Evolutionary conservation across 257 asterid species (phyloP), one percentile per base, ranked within the genome.

Genomic region (Cruciata laevipes): DNA sequence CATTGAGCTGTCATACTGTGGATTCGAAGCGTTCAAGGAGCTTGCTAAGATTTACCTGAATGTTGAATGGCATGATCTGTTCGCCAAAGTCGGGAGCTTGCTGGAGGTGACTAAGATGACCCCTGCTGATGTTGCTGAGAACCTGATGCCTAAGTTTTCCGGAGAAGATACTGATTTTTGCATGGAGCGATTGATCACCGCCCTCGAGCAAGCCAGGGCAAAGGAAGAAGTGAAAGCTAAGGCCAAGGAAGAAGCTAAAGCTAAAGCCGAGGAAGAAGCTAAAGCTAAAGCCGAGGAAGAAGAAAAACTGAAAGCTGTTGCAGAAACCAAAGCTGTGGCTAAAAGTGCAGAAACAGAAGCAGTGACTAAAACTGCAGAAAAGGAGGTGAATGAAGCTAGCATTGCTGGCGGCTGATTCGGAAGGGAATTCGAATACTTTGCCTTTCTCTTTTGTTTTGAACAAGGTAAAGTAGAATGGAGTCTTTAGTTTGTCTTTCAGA

Each of bases 131-230:
- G 53, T 47, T 5, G 53, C 20, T 16, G 53, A 47, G 53, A 47
- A 47, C 5, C 3, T 47, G 53, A 14, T 47, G 21, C 53, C 53
- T 14, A 47, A 47, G 53, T 47, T 47, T 47, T 20, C 53, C 2
- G 53, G 53, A 33, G 68, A 42, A 6, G 56, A 70, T 21, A 52
- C 58, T 8, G 71, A 42, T 7, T 27, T 31, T 32, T 55, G 76
- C 18, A 11, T 72, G 52, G 65, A 72, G 61, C 66, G 67, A 58
- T 20, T 73, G 63, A 20, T 73, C n/a, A 66, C 40, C 14, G 66
- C 72, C 4, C 8, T 73, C 8, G 76, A 73, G 57, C 12, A 3
- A 5, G 67, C 53, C 5, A 47, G 16, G 21, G 53, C 53, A 14
- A 4, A 44, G n/a, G 7, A 44, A 44, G 53, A 44, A 0, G 53